Conservation (phyloP, 2,329 filamentous ascomycete genomes). For the Penicillium brevicompactum region DNA sequence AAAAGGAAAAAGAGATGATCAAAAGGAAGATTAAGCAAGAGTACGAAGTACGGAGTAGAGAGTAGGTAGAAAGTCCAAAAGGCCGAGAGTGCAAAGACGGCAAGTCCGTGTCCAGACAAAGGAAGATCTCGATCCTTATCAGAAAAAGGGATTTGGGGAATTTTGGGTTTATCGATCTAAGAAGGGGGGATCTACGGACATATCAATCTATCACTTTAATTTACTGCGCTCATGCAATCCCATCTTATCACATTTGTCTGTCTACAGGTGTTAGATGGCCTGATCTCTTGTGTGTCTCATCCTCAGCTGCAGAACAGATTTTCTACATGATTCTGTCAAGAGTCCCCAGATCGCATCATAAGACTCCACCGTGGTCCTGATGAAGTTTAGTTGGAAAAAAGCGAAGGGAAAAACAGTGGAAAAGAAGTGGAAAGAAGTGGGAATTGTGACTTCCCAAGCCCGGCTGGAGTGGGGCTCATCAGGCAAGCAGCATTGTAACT, state of each 20-base stretch:
- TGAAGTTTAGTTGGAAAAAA: slow-evolving; percentile 25
- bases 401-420: background rate
- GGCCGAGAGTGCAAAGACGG: background rate
- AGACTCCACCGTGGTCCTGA: slow-evolving; percentile 30
- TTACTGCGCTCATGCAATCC: slow-evolving; percentile 19
- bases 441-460: slow-evolving; percentile 23
- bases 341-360: slow-evolving; percentile 31
- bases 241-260: slow-evolving; percentile 22
- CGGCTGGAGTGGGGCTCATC: slow-evolving; percentile 17
- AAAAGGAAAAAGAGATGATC: background rate
- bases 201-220: slow-evolving; percentile 31
- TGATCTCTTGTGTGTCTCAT: background rate
- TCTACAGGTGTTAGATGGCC: background rate
- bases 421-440: slow-evolving; percentile 16
- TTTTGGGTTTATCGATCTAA: slow-evolving; percentile 29
- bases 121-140: slow-evolving; percentile 10
- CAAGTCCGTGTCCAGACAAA: background rate
- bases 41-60: background rate
- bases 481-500: slow-evolving; percentile 31
- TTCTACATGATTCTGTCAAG: background rate
- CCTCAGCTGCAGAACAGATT: background rate
- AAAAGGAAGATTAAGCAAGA: background rate
- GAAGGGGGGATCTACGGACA: slow-evolving; percentile 26
- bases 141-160: slow-evolving; percentile 16
- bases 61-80: background rate